Evolutionary conservation across 176 grass and related monocot species (phyloP).

Genomic region (Oryza meridionalis): DNA sequence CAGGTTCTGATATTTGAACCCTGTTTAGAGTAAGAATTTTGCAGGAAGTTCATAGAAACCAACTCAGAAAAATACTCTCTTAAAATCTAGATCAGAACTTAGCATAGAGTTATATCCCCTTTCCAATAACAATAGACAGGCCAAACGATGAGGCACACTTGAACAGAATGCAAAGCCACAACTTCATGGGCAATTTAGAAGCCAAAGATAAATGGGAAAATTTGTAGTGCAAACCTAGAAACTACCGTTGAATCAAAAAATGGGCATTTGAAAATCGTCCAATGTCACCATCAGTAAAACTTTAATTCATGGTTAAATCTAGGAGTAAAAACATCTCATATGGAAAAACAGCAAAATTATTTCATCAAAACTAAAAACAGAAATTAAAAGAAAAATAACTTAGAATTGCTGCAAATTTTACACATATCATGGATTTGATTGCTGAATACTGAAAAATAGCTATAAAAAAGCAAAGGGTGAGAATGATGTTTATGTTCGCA

Average conservation of each 20-base stretch:
- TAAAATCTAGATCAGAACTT: neutral
- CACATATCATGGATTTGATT: too few relatives aligned
- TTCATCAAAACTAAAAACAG: neutral
- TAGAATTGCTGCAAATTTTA: neutral
- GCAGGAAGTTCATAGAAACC: too few relatives aligned
- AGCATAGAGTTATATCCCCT: neutral
- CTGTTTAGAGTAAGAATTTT: neutral
- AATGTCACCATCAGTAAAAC: too few relatives aligned
- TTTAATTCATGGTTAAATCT: too few relatives aligned
- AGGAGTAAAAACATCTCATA: too few relatives aligned
- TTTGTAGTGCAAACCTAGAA: too few relatives aligned
- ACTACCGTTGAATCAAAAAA: too few relatives aligned
- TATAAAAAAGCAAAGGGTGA: constrained; percentile 18
- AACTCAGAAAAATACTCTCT: neutral
- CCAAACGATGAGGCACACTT: neutral
- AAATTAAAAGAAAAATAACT: neutral
- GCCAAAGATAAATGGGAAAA: neutral
- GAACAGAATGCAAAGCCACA: neutral
- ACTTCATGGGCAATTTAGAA: neutral
- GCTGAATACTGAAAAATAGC: neutral
- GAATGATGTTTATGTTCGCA: neutral
- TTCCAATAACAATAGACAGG: neutral
- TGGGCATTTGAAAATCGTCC: too few relatives aligned
- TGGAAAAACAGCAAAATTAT: too few relatives aligned
- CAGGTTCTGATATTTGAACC: neutral